Percentiles rank a stretch among this genome's conserved stretches.
These are phyloP conservation scores for Thamnidium elegans DNA, from an alignment of 192 early-diverging fungal genomes.

Conservation along the genomic window DNA sequence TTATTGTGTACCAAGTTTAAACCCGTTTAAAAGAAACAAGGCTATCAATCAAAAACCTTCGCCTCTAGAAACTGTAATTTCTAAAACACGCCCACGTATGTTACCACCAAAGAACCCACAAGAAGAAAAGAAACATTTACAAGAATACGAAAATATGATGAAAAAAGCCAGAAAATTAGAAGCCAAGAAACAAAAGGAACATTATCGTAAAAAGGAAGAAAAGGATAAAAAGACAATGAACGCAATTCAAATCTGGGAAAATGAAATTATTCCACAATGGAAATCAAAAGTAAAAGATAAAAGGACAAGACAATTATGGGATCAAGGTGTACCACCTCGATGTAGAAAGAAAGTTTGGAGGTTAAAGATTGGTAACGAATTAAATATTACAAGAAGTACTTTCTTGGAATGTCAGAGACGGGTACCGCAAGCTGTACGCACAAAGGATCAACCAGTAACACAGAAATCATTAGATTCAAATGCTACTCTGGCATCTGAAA, in stretches of 20 bases:
- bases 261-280: conserved; percentile 41
- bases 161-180: conserved; percentile 37
- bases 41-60: conserved; percentile 28
- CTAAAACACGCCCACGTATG: conserved; percentile 40
- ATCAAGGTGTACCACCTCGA: conserved; percentile 40
- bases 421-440: conserved; percentile 10
- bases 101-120: conserved; percentile 39
- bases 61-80: conserved; percentile 38
- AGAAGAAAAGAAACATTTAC: conserved; percentile 42
- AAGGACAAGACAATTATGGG: conserved; percentile 35
- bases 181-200: conserved; percentile 34
- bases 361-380: conserved; percentile 35
- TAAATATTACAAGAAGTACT: conserved; percentile 32
- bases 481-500: not conserved
- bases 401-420: conserved; percentile 16
- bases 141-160: conserved; percentile 44
- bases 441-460: not conserved
- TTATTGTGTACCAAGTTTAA: conserved; percentile 12
- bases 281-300: conserved; percentile 36
- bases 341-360: conserved; percentile 41
- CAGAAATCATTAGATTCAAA: not conserved
- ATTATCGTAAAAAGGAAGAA: conserved; percentile 33
- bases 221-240: conserved; percentile 33
- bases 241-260: conserved; percentile 35
- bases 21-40: conserved; percentile 26